Evolutionary conservation across 2,329 filamentous ascomycete genomes (phyloP).

Genomic region (Aureobasidium leucospermi): DNA sequence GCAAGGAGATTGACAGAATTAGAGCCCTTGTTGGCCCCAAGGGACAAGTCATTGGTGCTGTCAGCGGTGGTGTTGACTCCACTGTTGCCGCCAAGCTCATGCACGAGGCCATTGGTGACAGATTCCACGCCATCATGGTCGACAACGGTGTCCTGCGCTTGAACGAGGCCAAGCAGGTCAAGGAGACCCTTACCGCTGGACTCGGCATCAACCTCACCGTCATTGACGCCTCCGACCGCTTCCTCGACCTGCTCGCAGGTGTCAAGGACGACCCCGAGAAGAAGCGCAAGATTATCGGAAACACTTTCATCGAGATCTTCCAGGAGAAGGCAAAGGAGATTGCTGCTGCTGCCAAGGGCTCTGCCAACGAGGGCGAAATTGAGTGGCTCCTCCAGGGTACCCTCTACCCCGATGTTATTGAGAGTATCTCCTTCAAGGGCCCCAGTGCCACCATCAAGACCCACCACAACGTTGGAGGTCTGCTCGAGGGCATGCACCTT

Average conservation of each 20-base stretch:
- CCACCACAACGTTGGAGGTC: constrained; percentile 65
- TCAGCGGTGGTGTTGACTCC: constrained; percentile 79
- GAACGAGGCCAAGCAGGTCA: constrained; percentile 75
- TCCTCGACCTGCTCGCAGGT: constrained; percentile 69
- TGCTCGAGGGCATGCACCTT: constrained; percentile 55
- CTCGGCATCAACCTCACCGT: constrained; percentile 88
- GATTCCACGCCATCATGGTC: constrained; percentile 78
- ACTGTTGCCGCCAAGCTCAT: constrained; percentile 84
- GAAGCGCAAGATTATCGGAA: constrained; percentile 87
- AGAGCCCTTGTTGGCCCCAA: constrained; percentile 71
- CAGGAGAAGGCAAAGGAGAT: constrained; percentile 71
- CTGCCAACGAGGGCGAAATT: constrained; percentile 63
- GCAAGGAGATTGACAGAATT: constrained; percentile 74
- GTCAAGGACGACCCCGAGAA: constrained; percentile 69
- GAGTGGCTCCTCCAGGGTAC: constrained; percentile 85
- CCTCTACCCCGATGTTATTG: constrained; percentile 68
- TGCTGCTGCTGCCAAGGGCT: constrained; percentile 61
- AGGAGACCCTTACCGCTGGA: constrained; percentile 68
- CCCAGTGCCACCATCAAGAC: constrained; percentile 67
- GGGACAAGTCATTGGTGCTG: constrained; percentile 74
- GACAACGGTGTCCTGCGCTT: constrained; percentile 82
- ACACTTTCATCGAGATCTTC: constrained; percentile 75
- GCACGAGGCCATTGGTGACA: constrained; percentile 75
- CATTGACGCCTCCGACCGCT: constrained; percentile 68
- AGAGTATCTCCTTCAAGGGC: constrained; percentile 66